A percentile compares a stretch with the other conserved stretches of the same genome.
These are phyloP conservation scores for Penicillium hesseltinei DNA, from an alignment of 2,329 filamentous ascomycete species.

Conservation along the genomic window DNA sequence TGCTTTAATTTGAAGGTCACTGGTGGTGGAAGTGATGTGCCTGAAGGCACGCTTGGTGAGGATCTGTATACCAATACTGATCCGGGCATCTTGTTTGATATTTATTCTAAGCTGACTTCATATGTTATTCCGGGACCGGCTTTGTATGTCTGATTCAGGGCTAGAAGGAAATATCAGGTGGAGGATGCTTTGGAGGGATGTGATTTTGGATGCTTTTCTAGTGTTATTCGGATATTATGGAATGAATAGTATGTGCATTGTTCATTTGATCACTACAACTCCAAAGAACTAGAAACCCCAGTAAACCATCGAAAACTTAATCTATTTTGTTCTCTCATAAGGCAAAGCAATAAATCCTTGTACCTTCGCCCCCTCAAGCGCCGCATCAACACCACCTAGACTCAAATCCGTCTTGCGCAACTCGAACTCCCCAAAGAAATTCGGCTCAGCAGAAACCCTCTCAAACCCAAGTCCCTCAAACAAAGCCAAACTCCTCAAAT, in stretches of 20 bases:
- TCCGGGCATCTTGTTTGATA: slow-evolving; percentile 56
- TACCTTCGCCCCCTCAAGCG: slow-evolving; percentile 34
- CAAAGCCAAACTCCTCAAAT: slow-evolving; percentile 56
- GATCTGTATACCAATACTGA: slow-evolving; percentile 57
- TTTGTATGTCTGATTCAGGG: slow-evolving; percentile 16
- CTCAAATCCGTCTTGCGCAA: slow-evolving; percentile 44
- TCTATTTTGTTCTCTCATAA: slow-evolving; percentile 33
- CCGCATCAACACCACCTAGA: slow-evolving; percentile 23
- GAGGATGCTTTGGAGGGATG: not conserved
- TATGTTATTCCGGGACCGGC: slow-evolving; percentile 53
- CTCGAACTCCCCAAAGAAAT: slow-evolving; percentile 69
- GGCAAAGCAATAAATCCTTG: slow-evolving; percentile 38
- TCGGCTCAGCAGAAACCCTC: slow-evolving; percentile 50
- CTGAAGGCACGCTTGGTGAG: slow-evolving; percentile 49
- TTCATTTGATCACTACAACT: not conserved
- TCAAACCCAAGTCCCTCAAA: slow-evolving; percentile 62
- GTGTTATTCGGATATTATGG: not conserved
- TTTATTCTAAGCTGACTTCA: slow-evolving; percentile 49
- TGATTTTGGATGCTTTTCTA: not conserved
- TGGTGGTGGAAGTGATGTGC: slow-evolving; percentile 48
- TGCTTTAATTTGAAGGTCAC: slow-evolving; percentile 60
- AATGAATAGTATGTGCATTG: not conserved
- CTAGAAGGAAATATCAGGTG: too few species aligned
- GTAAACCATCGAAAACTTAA: not conserved
- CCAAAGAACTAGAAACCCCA: not conserved